Evolutionary conservation across 768 basidiomycete species (phyloP), one percentile per base, ranked within the genome.

Genomic region (Termitomyces sp.): DNA sequence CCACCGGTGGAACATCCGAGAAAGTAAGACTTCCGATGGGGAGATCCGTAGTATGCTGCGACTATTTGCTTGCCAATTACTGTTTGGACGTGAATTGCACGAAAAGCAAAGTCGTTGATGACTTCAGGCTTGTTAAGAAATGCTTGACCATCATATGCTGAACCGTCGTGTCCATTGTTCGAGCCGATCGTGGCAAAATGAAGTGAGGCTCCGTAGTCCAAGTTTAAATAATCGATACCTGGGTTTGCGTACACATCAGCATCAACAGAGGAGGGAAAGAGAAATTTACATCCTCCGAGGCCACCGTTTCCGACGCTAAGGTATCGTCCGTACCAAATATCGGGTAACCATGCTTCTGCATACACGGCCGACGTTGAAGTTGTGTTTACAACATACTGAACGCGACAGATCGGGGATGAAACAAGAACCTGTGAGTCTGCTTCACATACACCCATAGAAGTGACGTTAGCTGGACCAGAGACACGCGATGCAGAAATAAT

Each of bases 21-120:
- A 35, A 30, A 62, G 20, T 62, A 62, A 1, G 61, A 59, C 44
- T 57, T 59, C 6, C 32, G 32, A 18, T 58, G 54, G 20, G 61
- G 30, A 0, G 45, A 26, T n/a, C 51, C 33, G 33, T 62, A 62
- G 33, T 56, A 62, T 8, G 56, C 50, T 32, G 56, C 38, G 9
- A 54, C 58, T 20, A 62, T 56, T 33, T 62, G 50, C 30, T 62
- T 62, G 6, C 61, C 61, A 14, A 58, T 53, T 14, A 62, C 58
- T 6, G 61, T 48, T 50, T 57, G 46, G 48, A 62, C 52, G 28
- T 62, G 58, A n/a, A 55, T 51, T 16, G 61, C 54, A 2, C 61
- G 57, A 42, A 45, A 59, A 6, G 61, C 54, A 16, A 56, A 62
- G 48, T 62, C 61, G 28, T 58, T 57, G 52, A 62, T 59, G 58